Conservation (phyloP, 2,329 filamentous ascomycete species). For the Penicillium sp. region DNA sequence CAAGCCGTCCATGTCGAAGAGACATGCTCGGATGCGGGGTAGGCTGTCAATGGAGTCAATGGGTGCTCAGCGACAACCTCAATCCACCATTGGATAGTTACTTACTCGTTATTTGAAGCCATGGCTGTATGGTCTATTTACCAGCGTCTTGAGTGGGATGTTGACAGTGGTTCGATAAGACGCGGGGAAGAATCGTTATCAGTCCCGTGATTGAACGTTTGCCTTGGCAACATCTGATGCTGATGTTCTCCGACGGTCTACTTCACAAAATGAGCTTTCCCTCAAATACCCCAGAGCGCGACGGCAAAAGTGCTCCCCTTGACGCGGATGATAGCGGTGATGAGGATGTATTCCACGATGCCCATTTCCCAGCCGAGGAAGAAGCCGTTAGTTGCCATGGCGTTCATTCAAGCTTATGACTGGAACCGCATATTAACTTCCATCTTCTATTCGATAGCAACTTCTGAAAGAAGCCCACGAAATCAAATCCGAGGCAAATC, state of each 20-base stretch:
- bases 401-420: not conserved
- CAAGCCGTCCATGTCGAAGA: slow-evolving; percentile 98
- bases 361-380: slow-evolving; percentile 48
- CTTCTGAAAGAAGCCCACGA: slow-evolving; percentile 70
- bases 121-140: slow-evolving; percentile 8
- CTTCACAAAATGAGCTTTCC: slow-evolving; percentile 27
- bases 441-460: slow-evolving; percentile 45
- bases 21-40: slow-evolving; percentile 79
- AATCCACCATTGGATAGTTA: not conserved
- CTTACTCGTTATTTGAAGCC: slow-evolving; percentile 8
- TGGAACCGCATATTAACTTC: slow-evolving; percentile 8
- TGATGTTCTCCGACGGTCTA: not conserved
- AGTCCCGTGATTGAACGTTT: slow-evolving; percentile 20
- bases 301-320: slow-evolving; percentile 6
- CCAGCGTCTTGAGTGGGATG: not conserved
- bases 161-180: slow-evolving; percentile 14
- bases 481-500: slow-evolving; percentile 74
- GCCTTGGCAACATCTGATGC: slow-evolving; percentile 8
- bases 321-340: slow-evolving; percentile 35
- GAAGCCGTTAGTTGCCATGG: slow-evolving; percentile 41
- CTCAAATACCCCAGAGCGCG: slow-evolving; percentile 5
- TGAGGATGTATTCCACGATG: slow-evolving; percentile 44
- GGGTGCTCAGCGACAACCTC: not conserved
- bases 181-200: slow-evolving; percentile 19
- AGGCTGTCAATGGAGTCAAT: slow-evolving; percentile 52